phyloP scores from a whole-genome alignment of 106 monocot species.

The Acorus calamus region DNA sequence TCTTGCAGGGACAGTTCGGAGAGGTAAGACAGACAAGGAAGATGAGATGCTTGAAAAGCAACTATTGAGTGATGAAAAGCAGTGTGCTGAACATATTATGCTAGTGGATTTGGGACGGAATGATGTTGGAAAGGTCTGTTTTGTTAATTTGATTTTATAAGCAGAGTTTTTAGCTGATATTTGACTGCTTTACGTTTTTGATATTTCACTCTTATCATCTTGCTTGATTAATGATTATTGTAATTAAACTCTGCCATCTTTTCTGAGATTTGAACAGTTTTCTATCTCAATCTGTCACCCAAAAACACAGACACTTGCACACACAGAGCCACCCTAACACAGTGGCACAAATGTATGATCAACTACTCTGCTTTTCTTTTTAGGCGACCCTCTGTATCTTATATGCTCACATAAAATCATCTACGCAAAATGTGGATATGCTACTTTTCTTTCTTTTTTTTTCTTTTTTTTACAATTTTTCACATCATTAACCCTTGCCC shows the following conservation, averaged over 20 bases:
- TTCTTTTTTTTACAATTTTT: too few relatives aligned
- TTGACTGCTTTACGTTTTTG: background rate
- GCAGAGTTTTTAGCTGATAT: background rate
- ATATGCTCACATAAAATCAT: too few relatives aligned
- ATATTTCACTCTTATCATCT: background rate
- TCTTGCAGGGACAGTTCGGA: background rate
- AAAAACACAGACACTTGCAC: too few relatives aligned
- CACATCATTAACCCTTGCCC: too few relatives aligned
- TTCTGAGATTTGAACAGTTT: background rate
- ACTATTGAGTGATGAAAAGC: background rate
- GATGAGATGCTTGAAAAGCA: constrained; percentile 2
- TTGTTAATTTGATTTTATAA: background rate
- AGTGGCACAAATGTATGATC: too few relatives aligned
- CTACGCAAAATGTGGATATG: too few relatives aligned
- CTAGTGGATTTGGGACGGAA: constrained; percentile 4
- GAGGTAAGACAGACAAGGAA: constrained; percentile 2
- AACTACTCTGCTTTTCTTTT: too few relatives aligned
- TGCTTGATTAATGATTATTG: background rate
- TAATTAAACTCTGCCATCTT: background rate
- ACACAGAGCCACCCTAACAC: too few relatives aligned
- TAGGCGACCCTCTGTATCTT: too few relatives aligned
- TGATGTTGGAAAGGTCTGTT: constrained; percentile 1
- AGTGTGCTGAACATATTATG: constrained; percentile 4
- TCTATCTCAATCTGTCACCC: background rate
- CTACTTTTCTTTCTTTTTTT: too few relatives aligned